phyloP scores from a whole-genome alignment of 352 stramenopile genomes.

The Pythium oligandrum region DNA sequence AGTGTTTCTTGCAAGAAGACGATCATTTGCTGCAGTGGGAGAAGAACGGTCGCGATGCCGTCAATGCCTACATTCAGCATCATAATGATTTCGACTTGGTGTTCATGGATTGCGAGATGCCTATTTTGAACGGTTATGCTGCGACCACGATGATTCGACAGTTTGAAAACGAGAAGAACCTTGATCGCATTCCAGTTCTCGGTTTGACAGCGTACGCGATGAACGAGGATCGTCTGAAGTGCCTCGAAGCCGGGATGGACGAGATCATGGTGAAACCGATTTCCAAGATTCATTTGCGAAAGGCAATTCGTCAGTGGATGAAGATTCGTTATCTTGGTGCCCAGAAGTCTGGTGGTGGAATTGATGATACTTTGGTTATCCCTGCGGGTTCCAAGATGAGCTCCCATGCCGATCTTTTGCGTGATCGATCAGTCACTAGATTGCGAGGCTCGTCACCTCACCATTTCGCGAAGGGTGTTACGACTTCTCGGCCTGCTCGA shows the following conservation, averaged over 20 bases:
- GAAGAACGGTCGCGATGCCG: conserved; percentile 68
- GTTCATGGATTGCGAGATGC: conserved; percentile 87
- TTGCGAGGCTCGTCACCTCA: not conserved
- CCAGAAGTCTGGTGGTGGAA: conserved; percentile 5
- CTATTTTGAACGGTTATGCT: conserved; percentile 83
- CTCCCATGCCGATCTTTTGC: not conserved
- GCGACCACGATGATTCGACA: conserved; percentile 63
- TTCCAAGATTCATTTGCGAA: conserved; percentile 52
- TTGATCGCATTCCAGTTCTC: conserved; percentile 74
- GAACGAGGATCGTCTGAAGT: conserved; percentile 80
- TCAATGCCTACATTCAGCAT: conserved; percentile 68
- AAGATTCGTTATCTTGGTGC: conserved; percentile 29
- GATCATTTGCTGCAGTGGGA: conserved; percentile 83
- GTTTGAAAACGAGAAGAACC: conserved; percentile 62
- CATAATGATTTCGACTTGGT: conserved; percentile 74
- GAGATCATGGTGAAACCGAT: conserved; percentile 87
- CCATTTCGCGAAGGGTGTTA: no score
- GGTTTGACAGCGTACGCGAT: conserved; percentile 84
- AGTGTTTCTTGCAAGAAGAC: conserved; percentile 79
- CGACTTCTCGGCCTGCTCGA: conserved; percentile 2
- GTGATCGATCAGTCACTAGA: conserved; percentile 7
- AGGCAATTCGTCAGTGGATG: conserved; percentile 80
- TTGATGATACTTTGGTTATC: not conserved
- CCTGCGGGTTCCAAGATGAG: no score
- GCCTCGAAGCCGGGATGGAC: conserved; percentile 79